A percentile compares a stretch with the other conserved stretches of the same genome.
Conservation (phyloP, 2,329 filamentous ascomycete species). For the Neonectria punicea region DNA sequence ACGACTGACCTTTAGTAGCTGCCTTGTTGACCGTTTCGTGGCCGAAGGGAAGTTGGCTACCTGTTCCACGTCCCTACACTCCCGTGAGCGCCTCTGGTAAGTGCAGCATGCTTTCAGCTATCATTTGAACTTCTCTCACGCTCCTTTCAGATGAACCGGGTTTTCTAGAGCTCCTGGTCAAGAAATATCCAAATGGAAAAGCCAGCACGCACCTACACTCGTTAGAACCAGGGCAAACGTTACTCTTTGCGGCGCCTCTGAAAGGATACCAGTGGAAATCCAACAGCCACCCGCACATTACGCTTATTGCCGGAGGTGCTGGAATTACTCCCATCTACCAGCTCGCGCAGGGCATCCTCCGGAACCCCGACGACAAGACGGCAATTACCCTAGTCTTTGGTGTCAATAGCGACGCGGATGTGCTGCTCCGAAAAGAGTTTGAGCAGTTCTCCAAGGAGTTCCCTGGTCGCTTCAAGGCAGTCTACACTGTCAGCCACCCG, state of each 20-base stretch:
- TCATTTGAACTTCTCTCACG: constrained; percentile 33
- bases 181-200: constrained; percentile 74
- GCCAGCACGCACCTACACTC: constrained; percentile 74
- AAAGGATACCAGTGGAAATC: constrained; percentile 65
- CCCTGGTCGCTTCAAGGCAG: constrained; percentile 65
- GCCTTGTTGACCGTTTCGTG: constrained; percentile 70
- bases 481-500: constrained; percentile 67
- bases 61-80: constrained; percentile 73
- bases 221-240: constrained; percentile 68
- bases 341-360: constrained; percentile 69
- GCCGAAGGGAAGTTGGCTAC: constrained; percentile 66
- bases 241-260: constrained; percentile 67
- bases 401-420: constrained; percentile 71
- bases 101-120: neutral
- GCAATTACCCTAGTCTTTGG: constrained; percentile 73
- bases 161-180: constrained; percentile 72
- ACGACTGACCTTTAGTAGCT: constrained; percentile 44
- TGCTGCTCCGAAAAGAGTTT: constrained; percentile 66
- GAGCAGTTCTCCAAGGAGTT: constrained; percentile 61
- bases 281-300: constrained; percentile 62
- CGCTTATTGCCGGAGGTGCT: constrained; percentile 75
- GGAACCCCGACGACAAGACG: constrained; percentile 70
- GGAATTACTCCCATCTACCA: constrained; percentile 79
- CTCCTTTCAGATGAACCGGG: constrained; percentile 60
- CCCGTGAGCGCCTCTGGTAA: constrained; percentile 66